A percentile compares a stretch with the other conserved stretches of the same genome.
phyloP scores from a whole-genome alignment of 345 rosid species.

The Ricinus communis region DNA sequence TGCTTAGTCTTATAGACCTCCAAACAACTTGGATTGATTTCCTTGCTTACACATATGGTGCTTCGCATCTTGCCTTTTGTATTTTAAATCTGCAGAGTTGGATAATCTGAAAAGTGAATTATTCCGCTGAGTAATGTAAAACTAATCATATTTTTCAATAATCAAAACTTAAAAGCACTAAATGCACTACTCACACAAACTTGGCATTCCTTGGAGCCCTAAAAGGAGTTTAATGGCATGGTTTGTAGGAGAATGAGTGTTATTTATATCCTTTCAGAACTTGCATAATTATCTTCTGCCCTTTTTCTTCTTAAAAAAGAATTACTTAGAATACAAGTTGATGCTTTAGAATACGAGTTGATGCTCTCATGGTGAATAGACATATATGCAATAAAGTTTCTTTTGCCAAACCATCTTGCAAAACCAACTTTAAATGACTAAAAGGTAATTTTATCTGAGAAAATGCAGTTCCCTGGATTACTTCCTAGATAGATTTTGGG shows the following conservation, averaged over 20 bases:
- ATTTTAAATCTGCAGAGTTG: background rate
- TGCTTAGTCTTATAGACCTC: background rate
- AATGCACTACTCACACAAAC: background rate
- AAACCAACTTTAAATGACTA: background rate
- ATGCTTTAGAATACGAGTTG: background rate
- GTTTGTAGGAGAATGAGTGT: background rate
- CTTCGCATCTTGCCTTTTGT: background rate
- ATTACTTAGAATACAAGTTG: background rate
- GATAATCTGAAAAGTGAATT: conserved; percentile 3
- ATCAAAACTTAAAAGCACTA: background rate
- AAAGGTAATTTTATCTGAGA: background rate
- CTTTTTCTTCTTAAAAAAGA: no score
- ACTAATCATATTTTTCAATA: background rate
- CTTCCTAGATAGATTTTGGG: background rate
- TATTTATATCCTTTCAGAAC: conserved; percentile 3
- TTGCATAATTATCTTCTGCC: background rate
- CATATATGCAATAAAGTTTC: background rate
- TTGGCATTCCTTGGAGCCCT: background rate
- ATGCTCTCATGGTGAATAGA: background rate
- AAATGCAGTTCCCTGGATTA: background rate
- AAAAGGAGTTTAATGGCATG: conserved; percentile 2
- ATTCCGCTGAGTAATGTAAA: background rate
- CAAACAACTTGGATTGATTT: background rate
- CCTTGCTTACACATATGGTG: background rate
- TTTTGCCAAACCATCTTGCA: background rate